phyloP scores from a whole-genome alignment of 78 protist genomes.

The Dictyostelium citrinum region DNA sequence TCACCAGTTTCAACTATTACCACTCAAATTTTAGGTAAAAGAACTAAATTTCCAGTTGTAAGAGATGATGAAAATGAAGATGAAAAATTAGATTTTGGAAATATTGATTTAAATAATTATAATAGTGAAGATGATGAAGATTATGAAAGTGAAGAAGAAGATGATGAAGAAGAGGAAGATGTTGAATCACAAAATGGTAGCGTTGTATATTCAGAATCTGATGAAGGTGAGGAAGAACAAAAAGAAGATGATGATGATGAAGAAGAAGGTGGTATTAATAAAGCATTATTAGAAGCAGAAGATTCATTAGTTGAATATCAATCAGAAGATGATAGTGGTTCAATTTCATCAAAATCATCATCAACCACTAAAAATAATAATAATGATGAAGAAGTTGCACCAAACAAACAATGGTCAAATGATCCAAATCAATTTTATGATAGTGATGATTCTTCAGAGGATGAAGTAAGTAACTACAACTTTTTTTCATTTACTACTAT shows the following conservation, averaged over 20 bases:
- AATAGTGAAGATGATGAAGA: constrained; percentile 36
- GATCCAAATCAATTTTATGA: constrained; percentile 68
- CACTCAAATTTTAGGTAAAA: constrained; percentile 5
- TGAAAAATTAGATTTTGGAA: constrained; percentile 2
- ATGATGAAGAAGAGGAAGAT: not conserved
- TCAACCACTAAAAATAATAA: not conserved
- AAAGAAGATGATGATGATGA: not conserved
- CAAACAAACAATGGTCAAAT: not conserved
- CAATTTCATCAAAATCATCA: constrained; percentile 11
- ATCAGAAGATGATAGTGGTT: constrained; percentile 20
- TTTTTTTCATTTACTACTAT: too few relatives aligned
- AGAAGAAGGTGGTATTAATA: constrained; percentile 3
- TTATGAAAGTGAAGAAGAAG: constrained; percentile 28
- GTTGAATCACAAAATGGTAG: not conserved
- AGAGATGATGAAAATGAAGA: not conserved
- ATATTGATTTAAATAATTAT: not conserved
- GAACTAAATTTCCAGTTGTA: not conserved
- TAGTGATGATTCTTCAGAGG: constrained; percentile 64
- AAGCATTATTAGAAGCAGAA: constrained; percentile 22
- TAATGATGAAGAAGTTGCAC: constrained; percentile 5
- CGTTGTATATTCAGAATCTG: not conserved
- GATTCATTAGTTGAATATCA: constrained; percentile 27
- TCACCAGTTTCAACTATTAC: not conserved
- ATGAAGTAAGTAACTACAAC: constrained; percentile 75
- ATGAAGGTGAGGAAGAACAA: constrained; percentile 6